Percentiles rank a stretch among this genome's conserved stretches.
Conservation (phyloP, 192 early-diverging fungal genomes). For the Chytriomyces sp. region DNA sequence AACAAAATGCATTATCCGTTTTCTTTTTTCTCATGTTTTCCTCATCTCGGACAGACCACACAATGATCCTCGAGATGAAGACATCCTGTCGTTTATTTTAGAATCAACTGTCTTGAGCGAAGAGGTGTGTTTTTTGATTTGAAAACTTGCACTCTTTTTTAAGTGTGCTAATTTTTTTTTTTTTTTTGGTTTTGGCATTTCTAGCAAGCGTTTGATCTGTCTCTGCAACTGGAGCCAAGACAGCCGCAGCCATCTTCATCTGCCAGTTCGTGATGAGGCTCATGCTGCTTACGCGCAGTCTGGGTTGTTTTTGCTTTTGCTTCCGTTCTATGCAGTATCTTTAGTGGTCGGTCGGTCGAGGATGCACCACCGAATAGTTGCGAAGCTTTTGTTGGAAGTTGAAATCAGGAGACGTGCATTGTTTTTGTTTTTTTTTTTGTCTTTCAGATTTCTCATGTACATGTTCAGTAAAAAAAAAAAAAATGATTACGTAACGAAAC, state of each 20-base stretch:
- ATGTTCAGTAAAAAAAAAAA: too few species aligned
- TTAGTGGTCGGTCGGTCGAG: too few species aligned
- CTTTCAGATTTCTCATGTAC: too few species aligned
- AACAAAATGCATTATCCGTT: neutral
- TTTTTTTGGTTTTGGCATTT: slow-evolving; percentile 5
- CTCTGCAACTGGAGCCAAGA: slow-evolving; percentile 50
- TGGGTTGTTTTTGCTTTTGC: too few species aligned
- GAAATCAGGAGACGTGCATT: too few species aligned
- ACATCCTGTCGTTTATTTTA: slow-evolving; percentile 43
- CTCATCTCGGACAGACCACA: slow-evolving; percentile 35
- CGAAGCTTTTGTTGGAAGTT: too few species aligned
- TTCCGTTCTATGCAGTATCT: too few species aligned
- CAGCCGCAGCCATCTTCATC: neutral
- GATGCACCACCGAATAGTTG: too few species aligned
- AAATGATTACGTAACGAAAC: too few species aligned
- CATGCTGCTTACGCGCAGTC: too few species aligned
- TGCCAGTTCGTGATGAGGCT: neutral
- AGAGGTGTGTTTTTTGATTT: slow-evolving; percentile 34
- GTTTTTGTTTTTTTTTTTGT: too few species aligned
- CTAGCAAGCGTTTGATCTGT: slow-evolving; percentile 46
- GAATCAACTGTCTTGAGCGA: slow-evolving; percentile 46
- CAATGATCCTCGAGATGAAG: slow-evolving; percentile 27
- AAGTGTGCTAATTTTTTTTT: slow-evolving; percentile 1
- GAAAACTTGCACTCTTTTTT: slow-evolving; percentile 7
- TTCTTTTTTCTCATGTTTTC: neutral